These are phyloP conservation scores for Hypoxylon fuscum DNA, from an alignment of 495 filamentous ascomycete genomes.

Conservation along the genomic window DNA sequence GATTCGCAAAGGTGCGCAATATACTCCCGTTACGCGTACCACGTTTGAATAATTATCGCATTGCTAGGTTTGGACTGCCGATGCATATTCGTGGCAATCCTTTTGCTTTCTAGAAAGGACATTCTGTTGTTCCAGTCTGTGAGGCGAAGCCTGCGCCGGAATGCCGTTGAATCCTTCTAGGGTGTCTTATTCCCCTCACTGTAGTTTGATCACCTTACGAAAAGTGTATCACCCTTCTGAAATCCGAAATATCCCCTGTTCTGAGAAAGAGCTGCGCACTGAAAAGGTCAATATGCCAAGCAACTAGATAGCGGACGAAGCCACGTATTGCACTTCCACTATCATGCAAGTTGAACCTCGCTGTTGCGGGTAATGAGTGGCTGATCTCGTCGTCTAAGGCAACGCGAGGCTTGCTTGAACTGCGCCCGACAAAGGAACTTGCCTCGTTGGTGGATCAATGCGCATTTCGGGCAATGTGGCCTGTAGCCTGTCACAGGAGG, in stretches of 20 bases:
- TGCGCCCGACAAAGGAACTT: constrained; percentile 25
- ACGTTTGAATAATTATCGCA: constrained; percentile 3
- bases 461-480: constrained; percentile 17
- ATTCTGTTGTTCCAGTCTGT: not conserved
- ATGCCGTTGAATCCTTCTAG: constrained; percentile 3
- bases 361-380: constrained; percentile 4
- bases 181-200: constrained; percentile 17
- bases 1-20: no score
- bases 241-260: not conserved
- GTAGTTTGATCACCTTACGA: constrained; percentile 27
- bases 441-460: constrained; percentile 16
- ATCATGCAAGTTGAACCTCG: constrained; percentile 5
- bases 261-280: not conserved
- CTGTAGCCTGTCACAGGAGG: constrained; percentile 25
- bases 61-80: not conserved
- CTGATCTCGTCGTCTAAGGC: constrained; percentile 18
- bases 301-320: not conserved
- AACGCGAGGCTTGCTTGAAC: constrained; percentile 22
- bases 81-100: not conserved
- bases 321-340: constrained; percentile 5
- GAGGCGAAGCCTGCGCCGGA: constrained; percentile 20
- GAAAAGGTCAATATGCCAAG: not conserved
- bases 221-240: constrained; percentile 14
- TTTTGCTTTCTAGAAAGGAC: not conserved
- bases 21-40: no score